Percentiles rank a stretch among this genome's conserved stretches.
These are phyloP conservation scores for Suillus sp. DNA, from an alignment of 768 basidiomycete genomes.

Conservation along the genomic window DNA sequence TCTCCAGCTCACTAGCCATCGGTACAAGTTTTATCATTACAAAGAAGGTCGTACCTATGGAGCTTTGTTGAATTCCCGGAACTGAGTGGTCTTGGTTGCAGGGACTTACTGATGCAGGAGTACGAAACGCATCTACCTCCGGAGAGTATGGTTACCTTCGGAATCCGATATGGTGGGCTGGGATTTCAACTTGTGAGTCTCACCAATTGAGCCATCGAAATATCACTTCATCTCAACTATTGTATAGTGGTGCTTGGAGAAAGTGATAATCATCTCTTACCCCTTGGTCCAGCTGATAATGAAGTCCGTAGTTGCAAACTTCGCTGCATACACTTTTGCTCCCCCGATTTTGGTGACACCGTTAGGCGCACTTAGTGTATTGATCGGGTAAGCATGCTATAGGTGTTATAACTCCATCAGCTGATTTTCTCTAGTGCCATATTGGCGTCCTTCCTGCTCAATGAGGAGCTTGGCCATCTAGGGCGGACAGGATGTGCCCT, in stretches of 20 bases:
- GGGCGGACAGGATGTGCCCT: conserved; percentile 86
- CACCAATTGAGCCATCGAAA: conserved; percentile 8
- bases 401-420: not conserved
- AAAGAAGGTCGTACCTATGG: conserved; percentile 73
- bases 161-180: conserved; percentile 97
- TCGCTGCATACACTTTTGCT: conserved; percentile 97
- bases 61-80: not conserved
- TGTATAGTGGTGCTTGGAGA: conserved; percentile 91
- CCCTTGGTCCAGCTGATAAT: not conserved
- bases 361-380: conserved; percentile 92
- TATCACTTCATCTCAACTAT: conserved; percentile 13
- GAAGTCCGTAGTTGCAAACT: conserved; percentile 66
- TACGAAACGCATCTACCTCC: conserved; percentile 58
- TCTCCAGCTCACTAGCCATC: conserved; percentile 83
- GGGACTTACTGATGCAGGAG: conserved; percentile 89
- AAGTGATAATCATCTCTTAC: conserved; percentile 48
- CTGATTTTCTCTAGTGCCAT: conserved; percentile 64
- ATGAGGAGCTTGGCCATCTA: conserved; percentile 92
- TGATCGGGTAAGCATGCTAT: conserved; percentile 76
- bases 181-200: conserved; percentile 85
- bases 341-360: conserved; percentile 99
- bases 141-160: conserved; percentile 85
- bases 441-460: conserved; percentile 88
- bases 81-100: conserved; percentile 33
- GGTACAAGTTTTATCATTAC: conserved; percentile 98